Conservation (phyloP, 352 stramenopile species). For the Pythium sp. region DNA sequence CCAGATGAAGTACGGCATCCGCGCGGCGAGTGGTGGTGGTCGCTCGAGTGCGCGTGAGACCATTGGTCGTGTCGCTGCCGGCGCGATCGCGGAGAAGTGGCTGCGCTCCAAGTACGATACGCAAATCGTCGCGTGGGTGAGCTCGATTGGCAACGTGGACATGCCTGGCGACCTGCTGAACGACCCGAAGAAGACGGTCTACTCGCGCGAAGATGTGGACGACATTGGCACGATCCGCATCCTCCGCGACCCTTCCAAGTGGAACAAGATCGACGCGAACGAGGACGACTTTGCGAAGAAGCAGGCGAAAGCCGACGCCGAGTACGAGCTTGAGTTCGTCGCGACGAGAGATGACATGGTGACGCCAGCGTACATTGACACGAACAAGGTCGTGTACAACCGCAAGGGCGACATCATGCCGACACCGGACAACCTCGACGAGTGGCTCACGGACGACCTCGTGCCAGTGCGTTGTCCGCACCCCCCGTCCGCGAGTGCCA, state of each 20-base stretch:
- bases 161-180: conserved; percentile 78
- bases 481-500: conserved; percentile 88
- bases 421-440: conserved; percentile 46
- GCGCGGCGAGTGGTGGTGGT: conserved; percentile 95
- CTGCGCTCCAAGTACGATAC: conserved; percentile 91
- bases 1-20: conserved; percentile 99
- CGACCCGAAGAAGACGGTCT: conserved; percentile 57
- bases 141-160: conserved; percentile 77
- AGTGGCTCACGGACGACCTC: conserved; percentile 81
- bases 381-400: conserved; percentile 90
- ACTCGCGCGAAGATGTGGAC: conserved; percentile 86
- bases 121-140: conserved; percentile 88
- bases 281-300: conserved; percentile 33
- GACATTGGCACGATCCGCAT: conserved; percentile 78
- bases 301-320: conserved; percentile 60
- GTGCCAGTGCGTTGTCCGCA: conserved; percentile 95
- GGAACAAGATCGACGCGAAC: conserved; percentile 39
- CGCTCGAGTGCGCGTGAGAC: conserved; percentile 96
- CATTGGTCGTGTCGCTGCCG: conserved; percentile 97
- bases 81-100: conserved; percentile 96
- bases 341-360: conserved; percentile 44
- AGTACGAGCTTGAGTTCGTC: conserved; percentile 78
- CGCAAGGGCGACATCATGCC: conserved; percentile 65
- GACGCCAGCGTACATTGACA: conserved; percentile 91
- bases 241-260: conserved; percentile 65